Percentiles rank a stretch among this genome's conserved stretches.
phyloP scores from a whole-genome alignment of 176 grass and related monocot genomes.

The Triticum turgidum region DNA sequence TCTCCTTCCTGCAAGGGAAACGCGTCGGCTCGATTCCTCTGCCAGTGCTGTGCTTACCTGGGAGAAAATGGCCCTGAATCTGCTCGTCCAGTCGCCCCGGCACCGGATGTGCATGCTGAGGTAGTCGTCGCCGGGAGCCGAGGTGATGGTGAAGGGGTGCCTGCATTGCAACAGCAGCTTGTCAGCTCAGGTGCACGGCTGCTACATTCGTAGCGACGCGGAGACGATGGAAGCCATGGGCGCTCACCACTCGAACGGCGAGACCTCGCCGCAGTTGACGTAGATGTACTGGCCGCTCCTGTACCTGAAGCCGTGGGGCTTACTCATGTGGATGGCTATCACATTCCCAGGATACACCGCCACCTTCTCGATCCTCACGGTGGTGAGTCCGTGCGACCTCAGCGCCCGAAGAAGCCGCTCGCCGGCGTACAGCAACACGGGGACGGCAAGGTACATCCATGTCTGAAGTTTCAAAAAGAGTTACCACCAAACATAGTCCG shows the following conservation, averaged over 20 bases:
- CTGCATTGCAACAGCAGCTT: neutral
- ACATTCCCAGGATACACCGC: constrained; percentile 91
- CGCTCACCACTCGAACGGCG: constrained; percentile 85
- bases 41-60: constrained; percentile 1
- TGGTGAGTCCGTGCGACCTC: constrained; percentile 66
- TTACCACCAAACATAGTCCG: neutral
- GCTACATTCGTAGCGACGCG: neutral
- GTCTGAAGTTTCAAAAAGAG: constrained; percentile 35
- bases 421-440: constrained; percentile 59
- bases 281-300: constrained; percentile 97
- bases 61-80: constrained; percentile 61
- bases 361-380: constrained; percentile 82
- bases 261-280: constrained; percentile 78
- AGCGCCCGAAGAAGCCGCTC: constrained; percentile 73
- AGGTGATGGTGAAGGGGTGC: constrained; percentile 98
- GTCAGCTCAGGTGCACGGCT: neutral
- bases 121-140: constrained; percentile 79
- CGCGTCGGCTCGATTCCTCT: no score
- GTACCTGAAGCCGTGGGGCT: constrained; percentile 83
- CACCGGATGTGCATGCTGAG: constrained; percentile 94
- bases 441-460: constrained; percentile 94
- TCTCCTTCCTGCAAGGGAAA: no score
- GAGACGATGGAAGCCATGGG: neutral
- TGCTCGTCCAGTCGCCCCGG: constrained; percentile 82
- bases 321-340: constrained; percentile 79